These are phyloP conservation scores for Orobanche coerulescens DNA, from an alignment of 257 asterid species.

Conservation along the genomic window DNA sequence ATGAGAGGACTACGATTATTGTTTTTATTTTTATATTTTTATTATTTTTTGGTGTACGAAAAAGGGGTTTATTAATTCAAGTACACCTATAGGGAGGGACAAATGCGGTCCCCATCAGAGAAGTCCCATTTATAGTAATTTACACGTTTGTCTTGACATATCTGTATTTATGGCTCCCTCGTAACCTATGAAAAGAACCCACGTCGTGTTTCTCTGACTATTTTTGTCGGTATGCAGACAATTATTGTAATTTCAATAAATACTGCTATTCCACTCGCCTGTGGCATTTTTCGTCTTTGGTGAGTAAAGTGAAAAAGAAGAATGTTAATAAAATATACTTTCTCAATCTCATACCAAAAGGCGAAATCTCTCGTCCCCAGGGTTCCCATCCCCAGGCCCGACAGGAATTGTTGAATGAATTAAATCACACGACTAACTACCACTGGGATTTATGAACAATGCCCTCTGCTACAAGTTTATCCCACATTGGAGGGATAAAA, in stretches of 20 bases:
- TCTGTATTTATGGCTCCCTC: constrained; percentile 22
- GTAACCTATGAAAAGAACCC: constrained; percentile 14
- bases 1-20: neutral
- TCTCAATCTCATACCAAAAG: too few species aligned
- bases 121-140: constrained; percentile 22
- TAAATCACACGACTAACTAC: too few species aligned
- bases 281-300: neutral
- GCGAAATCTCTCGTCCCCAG: too few species aligned
- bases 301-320: too few species aligned
- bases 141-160: constrained; percentile 17
- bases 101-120: constrained; percentile 23
- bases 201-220: constrained; percentile 17
- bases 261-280: neutral
- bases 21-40: too few species aligned
- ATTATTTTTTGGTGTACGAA: too few species aligned
- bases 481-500: too few species aligned
- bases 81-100: constrained; percentile 1
- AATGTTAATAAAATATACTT: too few species aligned
- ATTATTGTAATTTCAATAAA: neutral
- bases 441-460: too few species aligned
- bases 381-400: too few species aligned
- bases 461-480: too few species aligned
- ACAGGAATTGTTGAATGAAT: too few species aligned
- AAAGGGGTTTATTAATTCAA: neutral
- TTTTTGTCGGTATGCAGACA: neutral